Conservation (phyloP, 441 rosid species). For the Isatis lusitanica region DNA sequence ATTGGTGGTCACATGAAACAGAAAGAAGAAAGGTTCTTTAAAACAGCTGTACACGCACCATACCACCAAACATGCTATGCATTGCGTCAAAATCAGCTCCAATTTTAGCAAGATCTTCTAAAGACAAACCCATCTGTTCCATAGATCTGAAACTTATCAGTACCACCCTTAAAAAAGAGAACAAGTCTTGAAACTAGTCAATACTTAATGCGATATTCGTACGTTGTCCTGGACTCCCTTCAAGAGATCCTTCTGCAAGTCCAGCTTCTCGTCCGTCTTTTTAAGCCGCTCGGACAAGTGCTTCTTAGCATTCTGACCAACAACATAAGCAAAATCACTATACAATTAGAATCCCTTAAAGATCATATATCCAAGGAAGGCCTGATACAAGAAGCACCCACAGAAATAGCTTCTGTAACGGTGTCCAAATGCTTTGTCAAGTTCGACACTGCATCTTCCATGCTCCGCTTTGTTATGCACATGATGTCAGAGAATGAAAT, state of each 20-base stretch:
- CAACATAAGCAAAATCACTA: constrained; percentile 10
- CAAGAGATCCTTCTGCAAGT: constrained; percentile 70
- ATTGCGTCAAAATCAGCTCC: constrained; percentile 60
- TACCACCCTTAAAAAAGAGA: background rate
- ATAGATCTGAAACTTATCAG: constrained; percentile 14
- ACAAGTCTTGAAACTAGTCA: background rate
- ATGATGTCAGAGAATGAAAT: constrained; percentile 78
- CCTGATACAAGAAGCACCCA: constrained; percentile 42
- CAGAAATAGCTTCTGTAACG: constrained; percentile 71
- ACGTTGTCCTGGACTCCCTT: constrained; percentile 70
- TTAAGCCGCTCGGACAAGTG: constrained; percentile 83
- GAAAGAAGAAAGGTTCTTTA: background rate
- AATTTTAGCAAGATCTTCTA: constrained; percentile 59
- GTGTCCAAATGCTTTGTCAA: constrained; percentile 82
- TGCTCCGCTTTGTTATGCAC: constrained; percentile 78
- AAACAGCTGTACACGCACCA: constrained; percentile 51
- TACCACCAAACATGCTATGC: constrained; percentile 59
- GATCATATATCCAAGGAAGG: background rate
- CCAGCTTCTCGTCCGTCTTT: constrained; percentile 78
- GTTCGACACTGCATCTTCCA: constrained; percentile 74
- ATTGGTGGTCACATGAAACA: background rate
- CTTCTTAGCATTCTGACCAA: constrained; percentile 73
- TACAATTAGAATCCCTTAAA: background rate
- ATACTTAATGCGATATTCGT: constrained; percentile 29
- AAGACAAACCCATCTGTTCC: constrained; percentile 69